Conservation (phyloP, 192 early-diverging fungal species). For the Jimgerdemannia flammicorona region DNA sequence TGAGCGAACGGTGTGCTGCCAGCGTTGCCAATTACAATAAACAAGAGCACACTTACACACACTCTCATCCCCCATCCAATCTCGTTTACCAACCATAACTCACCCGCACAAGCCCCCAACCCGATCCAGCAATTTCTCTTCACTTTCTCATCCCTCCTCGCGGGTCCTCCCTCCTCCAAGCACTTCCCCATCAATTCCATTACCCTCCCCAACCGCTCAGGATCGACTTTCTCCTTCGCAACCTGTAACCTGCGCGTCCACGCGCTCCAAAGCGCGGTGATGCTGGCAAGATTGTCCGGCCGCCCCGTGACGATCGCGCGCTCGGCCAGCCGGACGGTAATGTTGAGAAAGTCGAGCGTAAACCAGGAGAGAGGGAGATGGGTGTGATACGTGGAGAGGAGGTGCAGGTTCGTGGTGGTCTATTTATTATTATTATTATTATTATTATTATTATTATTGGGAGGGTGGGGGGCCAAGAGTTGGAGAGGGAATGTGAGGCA, state of each 20-base stretch:
- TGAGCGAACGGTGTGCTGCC: too few relatives aligned
- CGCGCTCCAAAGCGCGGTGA: conserved; percentile 5
- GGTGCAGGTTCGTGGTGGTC: conserved; percentile 4
- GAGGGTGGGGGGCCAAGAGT: background rate
- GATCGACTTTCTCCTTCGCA: background rate
- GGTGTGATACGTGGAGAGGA: conserved; percentile 18
- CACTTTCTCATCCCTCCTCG: background rate
- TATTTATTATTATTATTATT: background rate
- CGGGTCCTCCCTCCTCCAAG: background rate
- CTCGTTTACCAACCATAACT: background rate
- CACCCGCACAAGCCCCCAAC: background rate
- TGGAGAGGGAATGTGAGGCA: background rate
- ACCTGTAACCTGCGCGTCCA: conserved; percentile 24
- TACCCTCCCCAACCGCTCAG: background rate
- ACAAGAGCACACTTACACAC: too few relatives aligned
- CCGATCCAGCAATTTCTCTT: background rate
- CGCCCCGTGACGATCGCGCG: conserved; percentile 1
- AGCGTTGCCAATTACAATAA: too few relatives aligned
- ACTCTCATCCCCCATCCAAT: too few relatives aligned
- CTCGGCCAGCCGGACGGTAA: background rate
- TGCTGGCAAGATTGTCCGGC: background rate
- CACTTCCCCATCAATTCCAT: background rate
- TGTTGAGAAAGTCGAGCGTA: conserved; percentile 11
- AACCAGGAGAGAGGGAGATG: conserved; percentile 33
- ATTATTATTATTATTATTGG: too few relatives aligned